Conservation (phyloP, 2,329 filamentous ascomycete genomes). For the Xylariomycetidae sp. region DNA sequence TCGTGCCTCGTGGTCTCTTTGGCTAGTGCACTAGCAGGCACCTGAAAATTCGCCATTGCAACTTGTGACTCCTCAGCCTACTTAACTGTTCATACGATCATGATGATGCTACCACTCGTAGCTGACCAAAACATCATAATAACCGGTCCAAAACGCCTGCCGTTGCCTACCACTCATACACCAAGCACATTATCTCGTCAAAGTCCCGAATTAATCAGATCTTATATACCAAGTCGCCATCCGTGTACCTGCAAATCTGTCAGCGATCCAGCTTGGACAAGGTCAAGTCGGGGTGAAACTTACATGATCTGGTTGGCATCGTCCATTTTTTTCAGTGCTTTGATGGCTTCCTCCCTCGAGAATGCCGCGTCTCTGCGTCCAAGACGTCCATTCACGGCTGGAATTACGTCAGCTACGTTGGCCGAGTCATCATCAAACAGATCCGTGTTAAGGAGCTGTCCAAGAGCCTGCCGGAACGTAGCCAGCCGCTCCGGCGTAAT, state of each 20-base stretch:
- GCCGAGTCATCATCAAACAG: conserved; percentile 88
- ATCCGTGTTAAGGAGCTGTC: conserved; percentile 72
- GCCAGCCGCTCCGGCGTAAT: conserved; percentile 60
- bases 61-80: no score
- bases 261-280: conserved; percentile 8
- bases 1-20: no score
- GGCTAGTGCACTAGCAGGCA: no score
- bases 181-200: conserved; percentile 3
- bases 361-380: conserved; percentile 55
- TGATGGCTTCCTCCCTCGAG: conserved; percentile 62
- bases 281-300: conserved; percentile 33
- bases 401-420: conserved; percentile 65
- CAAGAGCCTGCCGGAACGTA: conserved; percentile 73
- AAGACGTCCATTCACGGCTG: conserved; percentile 71
- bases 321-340: conserved; percentile 74
- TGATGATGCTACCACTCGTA: no score
- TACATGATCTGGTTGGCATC: conserved; percentile 88
- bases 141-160: conserved; percentile 5
- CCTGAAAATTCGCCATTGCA: no score
- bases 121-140: no score
- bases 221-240: conserved; percentile 28
- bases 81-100: background rate
- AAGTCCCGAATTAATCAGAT: conserved; percentile 19
- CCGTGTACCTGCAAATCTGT: conserved; percentile 24
- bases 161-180: conserved; percentile 7